Conservation (phyloP, 306 rosid genomes). For the Prunus fruticosa region DNA sequence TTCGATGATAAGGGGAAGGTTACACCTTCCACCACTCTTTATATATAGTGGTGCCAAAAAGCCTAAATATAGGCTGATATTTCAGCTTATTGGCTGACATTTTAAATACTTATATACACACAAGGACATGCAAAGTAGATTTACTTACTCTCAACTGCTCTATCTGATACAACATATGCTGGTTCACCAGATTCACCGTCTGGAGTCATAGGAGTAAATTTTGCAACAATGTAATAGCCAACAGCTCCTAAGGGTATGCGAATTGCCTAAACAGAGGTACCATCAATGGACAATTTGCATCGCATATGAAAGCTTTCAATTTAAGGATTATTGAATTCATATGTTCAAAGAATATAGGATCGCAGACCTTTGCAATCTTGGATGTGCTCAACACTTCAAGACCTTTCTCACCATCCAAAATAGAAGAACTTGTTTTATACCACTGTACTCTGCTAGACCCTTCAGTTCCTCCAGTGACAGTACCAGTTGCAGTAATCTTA, state of each 20-base stretch:
- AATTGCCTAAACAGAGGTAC: conserved; percentile 58
- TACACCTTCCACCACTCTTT: neutral
- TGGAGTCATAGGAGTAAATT: conserved; percentile 76
- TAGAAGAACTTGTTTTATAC: conserved; percentile 71
- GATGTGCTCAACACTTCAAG: conserved; percentile 82
- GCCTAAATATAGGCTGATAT: neutral
- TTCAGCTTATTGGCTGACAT: neutral
- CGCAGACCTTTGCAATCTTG: conserved; percentile 71
- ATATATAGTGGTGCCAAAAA: neutral
- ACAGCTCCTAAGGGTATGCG: conserved; percentile 97
- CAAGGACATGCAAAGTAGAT: conserved; percentile 18
- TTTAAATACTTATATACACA: neutral
- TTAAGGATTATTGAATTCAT: neutral
- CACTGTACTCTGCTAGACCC: conserved; percentile 96
- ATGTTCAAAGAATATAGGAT: neutral
- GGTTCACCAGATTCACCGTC: conserved; percentile 95
- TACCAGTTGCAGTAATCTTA: conserved; percentile 76
- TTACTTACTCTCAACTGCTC: conserved; percentile 81
- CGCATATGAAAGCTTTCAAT: neutral
- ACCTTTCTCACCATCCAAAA: conserved; percentile 62
- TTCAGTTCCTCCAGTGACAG: conserved; percentile 93
- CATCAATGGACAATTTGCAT: conserved; percentile 22
- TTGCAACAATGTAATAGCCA: conserved; percentile 83
- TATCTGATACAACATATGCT: conserved; percentile 64
- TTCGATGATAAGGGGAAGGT: neutral